Evolutionary conservation across 2,329 filamentous ascomycete genomes (phyloP).

Genomic region (Xylariales sp.): DNA sequence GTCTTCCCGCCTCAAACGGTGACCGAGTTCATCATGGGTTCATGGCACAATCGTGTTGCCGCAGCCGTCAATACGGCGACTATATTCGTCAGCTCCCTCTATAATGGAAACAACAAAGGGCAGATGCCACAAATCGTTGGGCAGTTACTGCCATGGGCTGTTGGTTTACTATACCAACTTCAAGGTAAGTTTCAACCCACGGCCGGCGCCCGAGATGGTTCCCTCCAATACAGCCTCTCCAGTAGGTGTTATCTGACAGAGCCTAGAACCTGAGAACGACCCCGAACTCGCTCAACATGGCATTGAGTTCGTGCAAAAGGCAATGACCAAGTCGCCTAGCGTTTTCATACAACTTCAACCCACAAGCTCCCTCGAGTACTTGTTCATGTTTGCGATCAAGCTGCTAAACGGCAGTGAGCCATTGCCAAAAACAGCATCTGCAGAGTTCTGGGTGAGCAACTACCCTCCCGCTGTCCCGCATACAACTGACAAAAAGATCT

Average conservation of each 20-base stretch:
- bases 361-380: slow-evolving; percentile 52
- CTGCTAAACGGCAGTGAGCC: slow-evolving; percentile 68
- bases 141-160: slow-evolving; percentile 56
- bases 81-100: slow-evolving; percentile 61
- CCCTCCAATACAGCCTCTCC: too few relatives aligned
- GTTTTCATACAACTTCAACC: slow-evolving; percentile 57
- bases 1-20: slow-evolving; percentile 65
- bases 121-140: slow-evolving; percentile 45
- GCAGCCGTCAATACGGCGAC: slow-evolving; percentile 67
- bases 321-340: slow-evolving; percentile 57
- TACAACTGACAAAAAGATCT: too few relatives aligned
- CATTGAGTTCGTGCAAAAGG: slow-evolving; percentile 65
- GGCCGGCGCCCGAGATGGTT: too few relatives aligned
- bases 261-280: slow-evolving; percentile 54
- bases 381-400: slow-evolving; percentile 68
- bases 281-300: slow-evolving; percentile 68
- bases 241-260: slow-evolving; percentile 9
- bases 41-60: slow-evolving; percentile 59
- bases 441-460: slow-evolving; percentile 71
- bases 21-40: slow-evolving; percentile 60
- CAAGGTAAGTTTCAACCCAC: slow-evolving; percentile 40
- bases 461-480: too few relatives aligned
- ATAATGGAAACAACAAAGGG: slow-evolving; percentile 34
- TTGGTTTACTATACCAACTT: slow-evolving; percentile 58
- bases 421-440: slow-evolving; percentile 68